Evolutionary conservation across 148 eudicot species (phyloP).

Genomic region (Heliosperma pusillum): DNA sequence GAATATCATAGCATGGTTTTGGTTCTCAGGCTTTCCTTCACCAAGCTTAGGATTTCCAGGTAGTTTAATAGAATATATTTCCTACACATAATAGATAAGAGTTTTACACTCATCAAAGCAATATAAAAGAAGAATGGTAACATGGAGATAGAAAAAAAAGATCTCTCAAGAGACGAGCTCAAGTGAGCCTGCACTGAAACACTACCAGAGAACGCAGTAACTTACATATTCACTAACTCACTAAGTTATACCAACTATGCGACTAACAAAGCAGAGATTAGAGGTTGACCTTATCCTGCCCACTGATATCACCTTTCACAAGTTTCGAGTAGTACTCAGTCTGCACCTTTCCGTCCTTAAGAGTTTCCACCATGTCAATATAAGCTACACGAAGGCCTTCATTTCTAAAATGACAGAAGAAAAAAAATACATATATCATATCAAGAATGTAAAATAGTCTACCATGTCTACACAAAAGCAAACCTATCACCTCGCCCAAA

Average conservation of each 20-base stretch:
- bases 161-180: background rate
- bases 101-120: background rate
- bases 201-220: background rate
- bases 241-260: background rate
- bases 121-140: background rate
- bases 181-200: background rate
- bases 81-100: constrained; percentile 39
- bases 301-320: constrained; percentile 90
- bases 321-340: constrained; percentile 88
- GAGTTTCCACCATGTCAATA: constrained; percentile 81
- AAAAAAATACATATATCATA: background rate
- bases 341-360: constrained; percentile 73
- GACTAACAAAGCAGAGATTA: background rate
- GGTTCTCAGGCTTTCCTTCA: constrained; percentile 99
- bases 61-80: constrained; percentile 81
- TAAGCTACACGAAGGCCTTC: constrained; percentile 98
- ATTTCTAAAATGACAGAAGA: constrained; percentile 42
- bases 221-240: background rate
- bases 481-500: background rate
- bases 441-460: background rate
- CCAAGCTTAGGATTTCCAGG: constrained; percentile 99
- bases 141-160: background rate
- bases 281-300: constrained; percentile 76
- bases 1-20: constrained; percentile 88
- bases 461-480: background rate